Evolutionary conservation across 305 asterid genomes (phyloP), one percentile per base, ranked within the genome.

Genomic region (Rubia occidens): DNA sequence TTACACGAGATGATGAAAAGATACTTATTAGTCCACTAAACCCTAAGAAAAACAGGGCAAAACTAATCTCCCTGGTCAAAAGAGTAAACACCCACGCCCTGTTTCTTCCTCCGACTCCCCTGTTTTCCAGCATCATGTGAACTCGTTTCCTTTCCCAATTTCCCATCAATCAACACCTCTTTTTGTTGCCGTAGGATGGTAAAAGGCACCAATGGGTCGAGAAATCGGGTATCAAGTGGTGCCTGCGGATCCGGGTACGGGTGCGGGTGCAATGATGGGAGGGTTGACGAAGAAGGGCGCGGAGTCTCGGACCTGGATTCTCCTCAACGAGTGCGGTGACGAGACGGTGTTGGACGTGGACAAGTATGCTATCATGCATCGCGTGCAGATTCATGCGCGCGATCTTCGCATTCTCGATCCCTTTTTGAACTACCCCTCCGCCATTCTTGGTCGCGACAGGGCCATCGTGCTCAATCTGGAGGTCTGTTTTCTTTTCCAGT

Each of bases 401-500:
- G 96, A 91, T 82, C 90, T 91, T 60, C 88, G 98, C 11, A 91
- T 89, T 68, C 81, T 89, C 59, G 96, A 91, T 74, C 98, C 98
- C 39, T 79, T 88, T 8, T 72, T 89, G 65, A 84, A 90, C 5
- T 91, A 89, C 60, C 96, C 98, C 49, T 88, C 98, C 1, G 75
- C 96, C 8, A 87, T 89, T 64, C 89, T 89, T 26, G 95, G 95
- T 68, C 96, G 96, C 69, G 96, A 91, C 79, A 74, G 80, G 60
- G 96, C 96, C 71, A 86, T 91, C 77, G 96, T 91, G 76, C 96
- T 89, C 72, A 91, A 91, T 84, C 82, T 91, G 39, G 96, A 89
- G 86, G 97, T 88, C 29, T 20, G 26, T 8, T 24, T 26, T 55
- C 5, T 40, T 71, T 55, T 47, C 32, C 8, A 10, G n/a, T 51